Base-by-base conservation (phyloP, 2,329 filamentous ascomycete genomes). In the Xylaria sp. region DNA sequence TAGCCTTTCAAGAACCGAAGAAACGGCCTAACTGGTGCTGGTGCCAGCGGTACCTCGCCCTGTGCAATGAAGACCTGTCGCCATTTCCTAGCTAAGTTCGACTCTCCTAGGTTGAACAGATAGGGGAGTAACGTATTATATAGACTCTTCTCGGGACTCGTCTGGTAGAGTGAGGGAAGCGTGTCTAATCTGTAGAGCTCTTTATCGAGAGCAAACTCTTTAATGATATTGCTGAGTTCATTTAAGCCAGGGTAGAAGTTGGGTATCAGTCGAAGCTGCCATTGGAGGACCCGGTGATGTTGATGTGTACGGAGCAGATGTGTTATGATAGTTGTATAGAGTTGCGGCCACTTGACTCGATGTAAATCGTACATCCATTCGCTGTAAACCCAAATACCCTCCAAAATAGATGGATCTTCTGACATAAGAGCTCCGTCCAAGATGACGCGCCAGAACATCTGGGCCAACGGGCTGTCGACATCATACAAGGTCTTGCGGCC, bases 81-180 rank as follows among this genome's bases (percentile, higher is more conserved):
- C 87, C 87, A 89, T n/a, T 73, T 71, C 10, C 77, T 78, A 7
- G 87, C 86, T 18, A 84, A 70, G 2, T 73, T 73, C 0, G 83
- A 83, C 41, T 81, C 77, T 0, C 87, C 87, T n/a, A 79, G 77
- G 4, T 80, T 76, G 72, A 84, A 88, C 1, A 89, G 78, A 60
- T 82, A 77, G 2, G 87, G 85, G n/a, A 89, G 81, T 8, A 89
- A 65, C 23, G 79, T 76, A 71, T 88, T 86, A 74, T 89, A 89
- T 0, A 88, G 72, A 12, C 76, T 71, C 51, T 81, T 84, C 55
- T 84, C 80, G 2, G 74, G 74, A 55, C 81, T 85, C 20, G 80
- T 79, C 9, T 80, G 74, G 69, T 89, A 89, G 10, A 89, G 77
- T 15, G 79, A 76, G 51, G 78, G 79, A 8, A 89, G 77, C 2